Conservation (phyloP, 1,284 basidiomycete genomes). For the Stereum hirsutum region DNA sequence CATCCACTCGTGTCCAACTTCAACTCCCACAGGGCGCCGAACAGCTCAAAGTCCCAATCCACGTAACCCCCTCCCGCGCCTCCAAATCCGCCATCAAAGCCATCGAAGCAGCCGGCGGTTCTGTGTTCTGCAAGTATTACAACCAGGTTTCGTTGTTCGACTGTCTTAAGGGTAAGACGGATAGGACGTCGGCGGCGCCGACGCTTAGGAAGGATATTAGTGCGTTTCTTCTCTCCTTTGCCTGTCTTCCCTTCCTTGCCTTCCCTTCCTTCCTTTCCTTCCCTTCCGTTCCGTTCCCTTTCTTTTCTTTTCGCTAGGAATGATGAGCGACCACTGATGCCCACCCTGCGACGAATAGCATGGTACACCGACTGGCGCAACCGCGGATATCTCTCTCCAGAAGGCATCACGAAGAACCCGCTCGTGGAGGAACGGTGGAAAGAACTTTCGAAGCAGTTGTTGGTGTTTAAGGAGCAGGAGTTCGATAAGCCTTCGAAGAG, state of each 20-base stretch:
- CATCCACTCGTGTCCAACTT: neutral
- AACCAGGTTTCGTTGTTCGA: constrained; percentile 81
- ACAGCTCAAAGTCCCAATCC: constrained; percentile 65
- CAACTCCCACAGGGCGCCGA: constrained; percentile 43
- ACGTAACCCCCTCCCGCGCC: constrained; percentile 80
- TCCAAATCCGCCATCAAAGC: constrained; percentile 82
- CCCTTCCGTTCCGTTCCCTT: too few species aligned
- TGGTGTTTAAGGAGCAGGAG: constrained; percentile 48
- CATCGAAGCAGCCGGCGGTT: constrained; percentile 77
- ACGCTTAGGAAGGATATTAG: constrained; percentile 81
- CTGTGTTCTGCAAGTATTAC: constrained; percentile 88
- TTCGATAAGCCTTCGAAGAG: too few species aligned
- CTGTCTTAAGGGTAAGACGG: constrained; percentile 64
- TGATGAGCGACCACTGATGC: too few species aligned
- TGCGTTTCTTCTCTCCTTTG: too few species aligned
- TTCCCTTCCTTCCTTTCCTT: neutral
- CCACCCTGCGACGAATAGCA: constrained; percentile 39
- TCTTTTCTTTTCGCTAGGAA: too few species aligned
- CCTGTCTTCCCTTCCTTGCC: neutral
- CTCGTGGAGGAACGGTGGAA: constrained; percentile 63
- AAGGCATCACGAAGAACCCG: constrained; percentile 48
- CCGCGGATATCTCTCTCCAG: constrained; percentile 61
- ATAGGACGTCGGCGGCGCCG: constrained; percentile 67
- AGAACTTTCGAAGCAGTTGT: constrained; percentile 49
- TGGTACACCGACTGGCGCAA: constrained; percentile 74